Evolutionary conservation across 352 stramenopile species (phyloP).

Genomic region (Pythium plurisporium): DNA sequence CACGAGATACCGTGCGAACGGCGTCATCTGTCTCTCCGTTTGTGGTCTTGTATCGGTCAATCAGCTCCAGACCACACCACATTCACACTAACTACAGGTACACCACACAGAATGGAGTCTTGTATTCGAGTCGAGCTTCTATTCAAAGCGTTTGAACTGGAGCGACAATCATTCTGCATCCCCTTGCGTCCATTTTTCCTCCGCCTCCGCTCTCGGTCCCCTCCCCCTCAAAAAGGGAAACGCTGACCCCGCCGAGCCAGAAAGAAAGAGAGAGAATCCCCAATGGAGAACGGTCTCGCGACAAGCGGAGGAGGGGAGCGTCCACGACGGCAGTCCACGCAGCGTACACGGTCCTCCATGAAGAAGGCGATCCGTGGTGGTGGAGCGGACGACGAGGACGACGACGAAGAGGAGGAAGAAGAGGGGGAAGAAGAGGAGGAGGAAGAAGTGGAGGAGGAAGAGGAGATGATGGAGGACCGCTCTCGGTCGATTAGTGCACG

Average conservation of each 20-base stretch:
- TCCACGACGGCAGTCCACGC: constrained; percentile 34
- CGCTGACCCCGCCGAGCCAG: neutral
- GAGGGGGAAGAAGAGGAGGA: constrained; percentile 23
- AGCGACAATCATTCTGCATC: constrained; percentile 8
- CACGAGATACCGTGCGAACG: constrained; percentile 52
- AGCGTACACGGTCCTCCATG: constrained; percentile 34
- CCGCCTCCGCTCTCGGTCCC: neutral
- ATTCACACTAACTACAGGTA: neutral
- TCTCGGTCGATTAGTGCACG: neutral
- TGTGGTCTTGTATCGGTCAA: neutral
- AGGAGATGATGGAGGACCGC: constrained; percentile 24
- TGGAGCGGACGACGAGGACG: constrained; percentile 44
- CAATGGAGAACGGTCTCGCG: neutral
- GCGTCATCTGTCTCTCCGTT: constrained; percentile 24
- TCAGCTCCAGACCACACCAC: neutral
- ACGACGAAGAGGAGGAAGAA: constrained; percentile 38
- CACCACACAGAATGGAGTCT: neutral
- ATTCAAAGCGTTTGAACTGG: neutral
- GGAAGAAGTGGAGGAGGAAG: constrained; percentile 22
- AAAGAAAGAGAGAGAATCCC: neutral
- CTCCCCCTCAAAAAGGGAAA: constrained; percentile 6
- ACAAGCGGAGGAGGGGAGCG: constrained; percentile 12
- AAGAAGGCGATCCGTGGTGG: constrained; percentile 39
- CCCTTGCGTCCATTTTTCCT: neutral
- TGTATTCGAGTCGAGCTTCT: constrained; percentile 10